These are phyloP conservation scores for Straminergon stramineum DNA, from an alignment of 225 moss, liverwort and hornwort species.

Conservation along the genomic window DNA sequence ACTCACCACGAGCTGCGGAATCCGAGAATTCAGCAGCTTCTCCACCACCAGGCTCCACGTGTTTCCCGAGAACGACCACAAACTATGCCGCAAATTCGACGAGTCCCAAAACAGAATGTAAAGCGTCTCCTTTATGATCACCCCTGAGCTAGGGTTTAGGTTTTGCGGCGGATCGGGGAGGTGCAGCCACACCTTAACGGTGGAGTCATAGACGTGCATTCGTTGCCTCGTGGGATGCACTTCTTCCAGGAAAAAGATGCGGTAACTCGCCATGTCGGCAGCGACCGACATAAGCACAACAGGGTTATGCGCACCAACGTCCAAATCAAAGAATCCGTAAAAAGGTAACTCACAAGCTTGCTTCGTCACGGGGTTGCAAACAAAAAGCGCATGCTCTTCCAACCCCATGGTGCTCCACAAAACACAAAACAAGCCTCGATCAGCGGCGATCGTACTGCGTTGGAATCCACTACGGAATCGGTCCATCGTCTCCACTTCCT, in stretches of 20 bases:
- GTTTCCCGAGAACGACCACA: constrained; percentile 7
- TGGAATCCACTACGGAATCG: constrained; percentile 22
- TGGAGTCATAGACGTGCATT: constrained; percentile 22
- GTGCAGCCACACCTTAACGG: neutral
- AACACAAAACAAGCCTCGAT: constrained; percentile 23
- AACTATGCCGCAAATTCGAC: neutral
- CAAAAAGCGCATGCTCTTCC: constrained; percentile 26
- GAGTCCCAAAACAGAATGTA: constrained; percentile 27
- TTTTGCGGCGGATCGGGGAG: constrained; percentile 15
- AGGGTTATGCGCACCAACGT: constrained; percentile 20
- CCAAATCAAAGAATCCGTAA: constrained; percentile 25
- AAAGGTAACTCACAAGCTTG: constrained; percentile 19
- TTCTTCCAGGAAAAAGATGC: constrained; percentile 27
- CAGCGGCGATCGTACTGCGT: constrained; percentile 24
- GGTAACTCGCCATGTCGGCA: constrained; percentile 7
- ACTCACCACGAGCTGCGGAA: constrained; percentile 27
- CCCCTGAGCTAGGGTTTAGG: constrained; percentile 33
- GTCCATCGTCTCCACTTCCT: constrained; percentile 28
- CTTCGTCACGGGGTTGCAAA: constrained; percentile 24
- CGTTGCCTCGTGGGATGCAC: constrained; percentile 18
- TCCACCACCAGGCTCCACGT: constrained; percentile 6
- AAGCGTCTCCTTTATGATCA: neutral
- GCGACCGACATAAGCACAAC: constrained; percentile 26
- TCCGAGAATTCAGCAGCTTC: constrained; percentile 11
- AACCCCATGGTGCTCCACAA: constrained; percentile 33